A percentile compares a stretch with the other conserved stretches of the same genome.
Evolutionary conservation across 139 green algal genomes (phyloP).

Genomic region (Volvox africanus): DNA sequence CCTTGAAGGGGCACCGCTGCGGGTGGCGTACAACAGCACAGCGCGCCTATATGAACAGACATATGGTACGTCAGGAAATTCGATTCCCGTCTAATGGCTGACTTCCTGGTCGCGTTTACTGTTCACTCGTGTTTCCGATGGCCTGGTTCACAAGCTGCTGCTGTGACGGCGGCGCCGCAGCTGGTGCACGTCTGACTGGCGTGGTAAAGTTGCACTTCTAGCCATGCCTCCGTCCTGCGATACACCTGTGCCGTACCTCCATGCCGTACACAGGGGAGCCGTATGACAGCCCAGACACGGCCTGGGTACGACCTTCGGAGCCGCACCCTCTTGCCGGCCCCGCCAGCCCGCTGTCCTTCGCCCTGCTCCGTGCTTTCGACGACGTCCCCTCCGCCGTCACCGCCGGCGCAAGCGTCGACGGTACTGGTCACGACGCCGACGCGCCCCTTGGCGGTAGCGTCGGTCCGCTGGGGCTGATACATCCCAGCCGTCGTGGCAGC

Average conservation of each 20-base stretch:
- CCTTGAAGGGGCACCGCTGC: not conserved
- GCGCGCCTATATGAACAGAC: not conserved
- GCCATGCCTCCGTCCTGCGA: too few species aligned
- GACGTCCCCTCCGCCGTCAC: not conserved
- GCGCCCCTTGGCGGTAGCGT: not conserved
- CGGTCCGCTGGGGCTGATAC: not conserved
- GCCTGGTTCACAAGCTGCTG: too few species aligned
- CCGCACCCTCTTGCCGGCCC: not conserved
- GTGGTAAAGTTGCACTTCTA: too few species aligned
- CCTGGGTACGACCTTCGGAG: not conserved
- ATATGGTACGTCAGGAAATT: slow-evolving; percentile 5
- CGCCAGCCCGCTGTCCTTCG: not conserved
- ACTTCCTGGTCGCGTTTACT: too few species aligned
- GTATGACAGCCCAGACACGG: slow-evolving; percentile 23
- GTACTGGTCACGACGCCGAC: not conserved
- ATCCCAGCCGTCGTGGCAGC: not conserved
- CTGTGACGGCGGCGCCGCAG: too few species aligned
- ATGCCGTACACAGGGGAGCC: slow-evolving; percentile 10
- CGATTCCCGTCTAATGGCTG: too few species aligned
- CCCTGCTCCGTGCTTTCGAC: not conserved
- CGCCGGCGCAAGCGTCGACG: not conserved
- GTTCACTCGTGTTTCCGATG: too few species aligned
- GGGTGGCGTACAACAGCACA: slow-evolving; percentile 25
- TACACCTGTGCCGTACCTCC: too few species aligned
- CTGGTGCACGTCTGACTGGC: too few species aligned